Evolutionary conservation across 345 rosid genomes (phyloP).

Genomic region (Eucalyptus victrix): DNA sequence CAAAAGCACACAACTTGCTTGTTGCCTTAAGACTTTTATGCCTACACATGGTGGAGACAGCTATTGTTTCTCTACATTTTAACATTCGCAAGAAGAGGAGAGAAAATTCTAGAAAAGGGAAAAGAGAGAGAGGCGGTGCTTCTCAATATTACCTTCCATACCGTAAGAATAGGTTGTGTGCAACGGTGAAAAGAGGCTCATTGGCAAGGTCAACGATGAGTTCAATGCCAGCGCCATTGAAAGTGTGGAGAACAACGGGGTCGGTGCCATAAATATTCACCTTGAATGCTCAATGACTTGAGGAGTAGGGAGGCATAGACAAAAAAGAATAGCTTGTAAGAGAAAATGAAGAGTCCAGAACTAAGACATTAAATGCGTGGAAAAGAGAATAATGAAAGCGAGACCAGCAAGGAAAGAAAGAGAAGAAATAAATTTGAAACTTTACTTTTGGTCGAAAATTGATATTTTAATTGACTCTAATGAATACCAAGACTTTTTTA

Average conservation of each 20-base stretch:
- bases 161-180: conserved; percentile 15
- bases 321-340: neutral
- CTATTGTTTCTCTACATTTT: neutral
- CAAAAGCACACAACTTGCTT: neutral
- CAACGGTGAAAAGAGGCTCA: conserved; percentile 45
- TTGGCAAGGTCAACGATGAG: conserved; percentile 77
- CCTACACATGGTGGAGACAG: too few relatives aligned
- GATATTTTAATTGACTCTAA: neutral
- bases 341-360: neutral
- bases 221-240: conserved; percentile 52
- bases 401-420: neutral
- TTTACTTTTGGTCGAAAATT: neutral
- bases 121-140: neutral
- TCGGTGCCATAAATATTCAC: conserved; percentile 72
- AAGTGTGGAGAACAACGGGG: conserved; percentile 51
- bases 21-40: neutral
- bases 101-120: neutral
- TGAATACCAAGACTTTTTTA: neutral
- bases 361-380: neutral
- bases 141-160: neutral
- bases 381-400: neutral
- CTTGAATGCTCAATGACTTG: conserved; percentile 45
- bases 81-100: neutral
- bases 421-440: neutral
- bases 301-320: conserved; percentile 5